Evolutionary conservation across 805 yeast species (phyloP).

Genomic region (Candida caryicola): DNA sequence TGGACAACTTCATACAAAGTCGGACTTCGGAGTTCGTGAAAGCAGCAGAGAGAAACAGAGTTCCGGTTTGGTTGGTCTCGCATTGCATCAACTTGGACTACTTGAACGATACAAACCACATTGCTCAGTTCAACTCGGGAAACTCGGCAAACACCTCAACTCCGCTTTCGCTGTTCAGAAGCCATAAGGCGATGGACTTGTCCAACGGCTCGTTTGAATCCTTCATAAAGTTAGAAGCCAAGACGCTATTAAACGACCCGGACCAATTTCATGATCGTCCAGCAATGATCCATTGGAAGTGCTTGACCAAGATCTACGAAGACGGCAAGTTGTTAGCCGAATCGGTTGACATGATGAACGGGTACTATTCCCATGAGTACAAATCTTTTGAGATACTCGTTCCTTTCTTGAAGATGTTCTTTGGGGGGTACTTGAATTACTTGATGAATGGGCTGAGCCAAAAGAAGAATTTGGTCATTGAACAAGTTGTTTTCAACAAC

Average conservation of each 20-base stretch:
- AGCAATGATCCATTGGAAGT: conserved; percentile 28
- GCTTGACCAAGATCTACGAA: conserved; percentile 23
- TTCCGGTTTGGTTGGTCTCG: conserved; percentile 20
- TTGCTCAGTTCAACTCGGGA: not conserved
- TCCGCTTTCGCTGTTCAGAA: not conserved
- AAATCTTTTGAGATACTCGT: conserved; percentile 24
- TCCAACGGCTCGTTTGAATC: conserved; percentile 24
- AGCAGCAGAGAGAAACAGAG: conserved; percentile 2
- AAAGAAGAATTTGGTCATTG: conserved; percentile 21
- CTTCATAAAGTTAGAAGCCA: conserved; percentile 20
- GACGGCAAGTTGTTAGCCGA: conserved; percentile 17
- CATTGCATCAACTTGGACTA: conserved; percentile 3
- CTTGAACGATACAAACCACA: not conserved
- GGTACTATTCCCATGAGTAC: conserved; percentile 18
- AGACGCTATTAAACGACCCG: conserved; percentile 2
- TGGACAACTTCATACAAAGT: not conserved
- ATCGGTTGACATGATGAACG: conserved; percentile 30
- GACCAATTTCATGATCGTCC: conserved; percentile 2
- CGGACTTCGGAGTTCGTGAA: conserved; percentile 3
- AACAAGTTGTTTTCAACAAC: conserved; percentile 31
- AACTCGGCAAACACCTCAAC: not conserved
- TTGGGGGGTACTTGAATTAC: conserved; percentile 38
- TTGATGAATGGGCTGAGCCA: conserved; percentile 29
- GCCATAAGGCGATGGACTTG: conserved; percentile 9
- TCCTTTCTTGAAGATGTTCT: conserved; percentile 38